Evolutionary conservation across 441 rosid genomes (phyloP).

Genomic region (Metrosideros polymorpha): DNA sequence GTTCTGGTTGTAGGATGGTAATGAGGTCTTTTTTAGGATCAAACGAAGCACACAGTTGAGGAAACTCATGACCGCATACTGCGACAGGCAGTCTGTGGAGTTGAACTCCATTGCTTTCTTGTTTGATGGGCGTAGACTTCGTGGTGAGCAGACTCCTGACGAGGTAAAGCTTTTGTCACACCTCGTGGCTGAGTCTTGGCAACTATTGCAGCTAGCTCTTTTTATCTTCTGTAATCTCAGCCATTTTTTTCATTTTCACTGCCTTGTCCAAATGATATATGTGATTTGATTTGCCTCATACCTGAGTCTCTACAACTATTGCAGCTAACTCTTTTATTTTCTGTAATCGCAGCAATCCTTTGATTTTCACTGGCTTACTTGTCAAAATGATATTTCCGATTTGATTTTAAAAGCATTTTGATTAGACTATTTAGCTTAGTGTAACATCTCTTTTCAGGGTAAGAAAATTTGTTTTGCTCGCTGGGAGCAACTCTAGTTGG

Average conservation of each 20-base stretch:
- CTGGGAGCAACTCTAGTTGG: background rate
- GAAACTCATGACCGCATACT: constrained; percentile 63
- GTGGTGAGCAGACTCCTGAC: constrained; percentile 66
- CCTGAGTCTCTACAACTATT: background rate
- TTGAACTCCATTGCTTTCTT: constrained; percentile 58
- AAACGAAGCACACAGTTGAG: constrained; percentile 62
- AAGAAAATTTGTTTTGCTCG: background rate
- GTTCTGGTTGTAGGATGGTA: constrained; percentile 41
- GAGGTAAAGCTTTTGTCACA: constrained; percentile 26
- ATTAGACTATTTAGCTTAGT: background rate
- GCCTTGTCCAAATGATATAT: background rate
- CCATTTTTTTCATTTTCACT: background rate
- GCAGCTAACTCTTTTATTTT: background rate
- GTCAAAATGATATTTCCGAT: background rate
- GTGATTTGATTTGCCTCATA: background rate
- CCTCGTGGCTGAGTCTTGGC: background rate
- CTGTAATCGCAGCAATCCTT: background rate
- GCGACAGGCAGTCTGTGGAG: constrained; percentile 64
- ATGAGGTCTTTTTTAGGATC: constrained; percentile 63
- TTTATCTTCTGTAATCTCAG: background rate
- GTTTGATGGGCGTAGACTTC: constrained; percentile 69
- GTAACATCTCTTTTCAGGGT: background rate
- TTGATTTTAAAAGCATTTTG: background rate
- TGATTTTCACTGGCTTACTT: background rate
- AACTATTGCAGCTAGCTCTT: background rate